Base-by-base conservation (phyloP, 176 grass and related monocot genomes). In the Raddia distichophylla region DNA sequence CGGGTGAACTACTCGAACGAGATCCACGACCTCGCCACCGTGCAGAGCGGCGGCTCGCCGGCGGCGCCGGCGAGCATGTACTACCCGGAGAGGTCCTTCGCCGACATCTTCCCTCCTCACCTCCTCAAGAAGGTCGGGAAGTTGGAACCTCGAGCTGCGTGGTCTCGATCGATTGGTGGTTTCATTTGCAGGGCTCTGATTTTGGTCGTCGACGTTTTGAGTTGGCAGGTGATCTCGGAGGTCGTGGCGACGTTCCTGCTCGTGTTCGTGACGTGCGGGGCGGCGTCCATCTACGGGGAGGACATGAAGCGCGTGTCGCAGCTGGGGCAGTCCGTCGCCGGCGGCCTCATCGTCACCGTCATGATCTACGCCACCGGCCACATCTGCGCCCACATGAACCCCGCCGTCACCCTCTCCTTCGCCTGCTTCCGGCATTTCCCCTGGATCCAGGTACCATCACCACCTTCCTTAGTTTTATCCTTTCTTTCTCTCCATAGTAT, bases 321-420 rank as follows among this genome's bases (percentile, higher is more conserved):
- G 88, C 93, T 94, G 20, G 97, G 89, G 53, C 87, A 91, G 73
- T 91, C 88, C 4, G 46, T 99, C 11, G 93, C 37, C 2, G 93
- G 97, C 0, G 97, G 97, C 0, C 89, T 99, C 69, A 90, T 88
- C 74, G 91, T 99, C 76, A 96, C 88, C 68, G 97, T 87, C 72
- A 90, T 99, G 89, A 92, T 99, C 73, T 99, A 99, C 84, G 84
- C 97, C 19, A 86, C 94, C 15, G 93, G 97, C 2, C 97, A 99
- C 87, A 89, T 99, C 76, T 99, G 93, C 59, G 97, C 93, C 0
- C 97, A 99, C 79, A 91, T 99, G 90, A 99, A 99, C 84, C 97
- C 93, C 5, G 93, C 97, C 35, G 93, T 99, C 84, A 99, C 97
- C 11, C 84, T 99, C 19, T 90, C 97, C 76, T 96, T 96, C 77